These are phyloP conservation scores for Postia placenta DNA, from an alignment of 768 basidiomycete genomes.

Conservation along the genomic window DNA sequence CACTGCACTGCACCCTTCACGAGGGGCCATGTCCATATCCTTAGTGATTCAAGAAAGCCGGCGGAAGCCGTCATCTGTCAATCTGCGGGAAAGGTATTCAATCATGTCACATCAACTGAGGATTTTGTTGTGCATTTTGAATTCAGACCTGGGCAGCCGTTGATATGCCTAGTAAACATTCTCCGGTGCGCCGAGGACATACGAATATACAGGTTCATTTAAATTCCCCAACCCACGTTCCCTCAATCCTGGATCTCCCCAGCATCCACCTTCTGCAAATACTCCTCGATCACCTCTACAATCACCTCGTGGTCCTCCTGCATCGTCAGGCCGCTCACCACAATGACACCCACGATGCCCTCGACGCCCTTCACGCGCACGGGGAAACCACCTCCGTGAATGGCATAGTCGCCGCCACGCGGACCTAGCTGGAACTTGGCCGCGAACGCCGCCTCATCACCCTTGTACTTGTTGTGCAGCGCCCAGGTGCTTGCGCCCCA, in stretches of 20 bases:
- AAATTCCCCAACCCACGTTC: too few species aligned
- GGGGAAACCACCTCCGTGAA: conserved; percentile 18
- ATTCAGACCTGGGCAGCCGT: too few species aligned
- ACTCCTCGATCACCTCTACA: conserved; percentile 17
- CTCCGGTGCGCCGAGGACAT: too few species aligned
- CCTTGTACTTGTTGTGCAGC: conserved; percentile 14
- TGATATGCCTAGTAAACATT: too few species aligned
- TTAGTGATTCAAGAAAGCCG: too few species aligned
- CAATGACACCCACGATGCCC: conserved; percentile 16
- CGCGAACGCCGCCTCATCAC: conserved; percentile 14
- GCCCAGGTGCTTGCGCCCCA: conserved; percentile 15
- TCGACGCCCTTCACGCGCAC: conserved; percentile 16
- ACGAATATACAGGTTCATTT: too few species aligned
- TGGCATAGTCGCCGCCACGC: conserved; percentile 15
- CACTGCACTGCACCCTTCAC: too few species aligned
- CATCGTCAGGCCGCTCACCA: conserved; percentile 18
- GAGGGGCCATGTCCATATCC: too few species aligned
- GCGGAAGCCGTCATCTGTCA: too few species aligned
- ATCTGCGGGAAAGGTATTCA: too few species aligned
- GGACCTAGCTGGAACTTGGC: conserved; percentile 16
- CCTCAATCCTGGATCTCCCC: conserved; percentile 7
- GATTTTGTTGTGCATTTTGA: too few species aligned
- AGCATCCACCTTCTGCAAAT: conserved; percentile 7
- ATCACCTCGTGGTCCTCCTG: conserved; percentile 18
- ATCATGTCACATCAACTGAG: too few species aligned